A percentile compares a stretch with the other conserved stretches of the same genome.
Evolutionary conservation across 257 asterid species (phyloP).

Genomic region (Plantago ovata): DNA sequence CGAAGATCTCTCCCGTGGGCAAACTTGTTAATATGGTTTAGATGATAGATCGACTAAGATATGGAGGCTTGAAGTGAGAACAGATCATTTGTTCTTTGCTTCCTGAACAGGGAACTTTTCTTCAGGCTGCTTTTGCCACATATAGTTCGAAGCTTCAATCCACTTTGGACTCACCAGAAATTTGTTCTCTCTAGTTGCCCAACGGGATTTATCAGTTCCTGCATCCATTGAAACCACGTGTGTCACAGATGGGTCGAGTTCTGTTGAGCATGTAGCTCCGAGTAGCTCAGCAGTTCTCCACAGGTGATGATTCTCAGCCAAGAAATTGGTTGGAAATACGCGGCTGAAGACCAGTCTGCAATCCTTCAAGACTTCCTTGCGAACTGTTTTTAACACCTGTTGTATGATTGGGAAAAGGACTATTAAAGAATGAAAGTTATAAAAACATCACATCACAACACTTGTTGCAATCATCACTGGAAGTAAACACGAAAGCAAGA

Average conservation of each 20-base stretch:
- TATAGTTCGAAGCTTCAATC: slow-evolving; percentile 68
- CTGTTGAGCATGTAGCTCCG: slow-evolving; percentile 62
- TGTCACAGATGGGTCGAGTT: slow-evolving; percentile 53
- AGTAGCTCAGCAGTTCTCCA: slow-evolving; percentile 75
- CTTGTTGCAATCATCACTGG: slow-evolving; percentile 6
- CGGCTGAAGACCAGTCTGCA: slow-evolving; percentile 64
- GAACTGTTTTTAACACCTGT: slow-evolving; percentile 52
- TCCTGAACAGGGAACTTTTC: slow-evolving; percentile 46
- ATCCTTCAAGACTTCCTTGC: slow-evolving; percentile 51
- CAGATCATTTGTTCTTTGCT: slow-evolving; percentile 24
- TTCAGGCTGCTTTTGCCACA: slow-evolving; percentile 73
- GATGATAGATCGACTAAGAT: too few species aligned
- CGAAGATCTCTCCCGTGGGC: too few species aligned
- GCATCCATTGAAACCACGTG: slow-evolving; percentile 66
- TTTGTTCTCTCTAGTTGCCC: slow-evolving; percentile 52
- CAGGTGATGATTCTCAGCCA: slow-evolving; percentile 48
- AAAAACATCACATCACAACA: not conserved
- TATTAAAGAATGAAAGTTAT: too few species aligned
- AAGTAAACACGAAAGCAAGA: not conserved
- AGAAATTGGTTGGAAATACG: slow-evolving; percentile 48
- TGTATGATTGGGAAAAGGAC: not conserved
- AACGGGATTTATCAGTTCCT: slow-evolving; percentile 61
- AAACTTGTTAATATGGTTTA: too few species aligned
- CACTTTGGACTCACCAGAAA: slow-evolving; percentile 66
- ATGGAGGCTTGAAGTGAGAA: slow-evolving; percentile 9